phyloP scores from a whole-genome alignment of 2,329 filamentous ascomycete species.

The Myotisia sp. region DNA sequence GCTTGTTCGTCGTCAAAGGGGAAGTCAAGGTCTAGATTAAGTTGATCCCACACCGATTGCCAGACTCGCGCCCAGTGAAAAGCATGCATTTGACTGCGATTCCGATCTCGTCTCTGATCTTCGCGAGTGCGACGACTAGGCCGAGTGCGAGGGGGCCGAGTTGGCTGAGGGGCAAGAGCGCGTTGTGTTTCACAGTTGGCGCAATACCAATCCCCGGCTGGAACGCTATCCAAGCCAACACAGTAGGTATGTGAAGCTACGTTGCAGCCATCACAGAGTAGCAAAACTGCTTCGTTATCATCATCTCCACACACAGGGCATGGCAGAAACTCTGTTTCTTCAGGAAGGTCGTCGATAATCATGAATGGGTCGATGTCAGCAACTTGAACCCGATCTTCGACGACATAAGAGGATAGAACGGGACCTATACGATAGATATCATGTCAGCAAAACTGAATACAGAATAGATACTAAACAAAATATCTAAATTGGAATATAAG shows the following conservation, averaged over 20 bases:
- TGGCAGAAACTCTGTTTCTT: slow-evolving; percentile 53
- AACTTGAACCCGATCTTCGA: slow-evolving; percentile 50
- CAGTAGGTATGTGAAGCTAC: slow-evolving; percentile 85
- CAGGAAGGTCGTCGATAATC: slow-evolving; percentile 51
- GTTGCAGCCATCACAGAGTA: slow-evolving; percentile 86
- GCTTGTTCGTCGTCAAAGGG: slow-evolving; percentile 63
- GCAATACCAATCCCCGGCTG: slow-evolving; percentile 77
- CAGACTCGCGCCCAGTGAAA: slow-evolving; percentile 64
- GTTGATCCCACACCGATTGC: slow-evolving; percentile 72
- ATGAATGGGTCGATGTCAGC: slow-evolving; percentile 69
- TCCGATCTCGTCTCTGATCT: slow-evolving; percentile 30
- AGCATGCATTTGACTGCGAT: slow-evolving; percentile 29
- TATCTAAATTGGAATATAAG: slow-evolving; percentile 4
- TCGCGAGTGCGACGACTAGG: slow-evolving; percentile 36
- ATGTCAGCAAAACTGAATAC: slow-evolving; percentile 5
- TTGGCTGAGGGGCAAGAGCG: slow-evolving; percentile 22
- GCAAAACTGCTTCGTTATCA: slow-evolving; percentile 69
- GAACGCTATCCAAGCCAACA: slow-evolving; percentile 64
- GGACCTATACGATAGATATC: too few species aligned
- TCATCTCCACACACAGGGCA: slow-evolving; percentile 73
- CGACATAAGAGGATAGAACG: slow-evolving; percentile 44
- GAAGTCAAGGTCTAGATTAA: slow-evolving; percentile 68
- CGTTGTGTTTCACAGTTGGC: slow-evolving; percentile 53
- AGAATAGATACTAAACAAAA: slow-evolving; percentile 3
- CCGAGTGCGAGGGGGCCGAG: slow-evolving; percentile 25